Evolutionary conservation across 75 land plant species (phyloP), one percentile per base, ranked within the genome.

Genomic region (Cupressus sempervirens): DNA sequence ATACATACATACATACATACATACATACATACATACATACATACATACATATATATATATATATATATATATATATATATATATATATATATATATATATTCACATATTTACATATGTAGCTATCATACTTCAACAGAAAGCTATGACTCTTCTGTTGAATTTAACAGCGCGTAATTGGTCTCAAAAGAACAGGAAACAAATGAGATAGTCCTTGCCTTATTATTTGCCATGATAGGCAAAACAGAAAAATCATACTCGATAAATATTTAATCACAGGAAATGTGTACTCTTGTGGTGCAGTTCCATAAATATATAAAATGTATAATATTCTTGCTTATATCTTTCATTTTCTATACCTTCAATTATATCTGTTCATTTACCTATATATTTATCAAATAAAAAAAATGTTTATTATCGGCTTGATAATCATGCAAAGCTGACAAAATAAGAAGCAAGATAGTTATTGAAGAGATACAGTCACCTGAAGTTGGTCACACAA

Each of bases 401-500:
- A 76, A 40, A 79, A 79, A 79, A 45, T n/a, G 48, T 43, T 45
- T 79, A 11, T 11, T 79, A 23, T 26, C 7, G 45, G 45, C 13
- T 43, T 45, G 46, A 43, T 45, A 1, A 10, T 79, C 10, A 50
- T 26, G 15, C 50, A 45, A 79, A 13, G 18, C 48, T 36, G 32
- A 10, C 12, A 72, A 72, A 32, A 35, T 32, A 32, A 32, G 74
- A 72, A 72, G 15, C 32, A 72, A 11, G 35, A 30, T 32, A 3
- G 36, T 11, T 32, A 32, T 45, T 6, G 45, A 79, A 79, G 18
- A 43, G 38, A 85, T 34, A 29, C 54, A 67, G n/a, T 84, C 56
- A 93, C 99, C 99, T 98, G 91, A 98, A 98, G 86, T 98, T 98
- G 56, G 98, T 93, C 46, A 98, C 98, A 90, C 99, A 98, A 73